phyloP scores from a whole-genome alignment of 768 basidiomycete species.

The Mycena vitilis region DNA sequence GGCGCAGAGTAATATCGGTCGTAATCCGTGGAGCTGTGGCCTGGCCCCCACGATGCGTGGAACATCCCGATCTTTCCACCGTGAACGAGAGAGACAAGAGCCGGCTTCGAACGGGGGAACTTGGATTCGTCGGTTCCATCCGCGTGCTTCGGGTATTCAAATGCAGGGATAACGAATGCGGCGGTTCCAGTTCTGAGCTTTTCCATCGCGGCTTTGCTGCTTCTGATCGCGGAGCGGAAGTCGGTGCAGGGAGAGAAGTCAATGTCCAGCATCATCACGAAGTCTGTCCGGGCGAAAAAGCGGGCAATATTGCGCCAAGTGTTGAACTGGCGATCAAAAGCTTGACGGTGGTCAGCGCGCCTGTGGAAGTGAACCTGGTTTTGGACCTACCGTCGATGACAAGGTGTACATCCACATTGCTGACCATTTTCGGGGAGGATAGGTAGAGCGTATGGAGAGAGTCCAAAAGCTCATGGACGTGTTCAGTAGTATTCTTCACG shows the following conservation, averaged over 20 bases:
- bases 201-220: slow-evolving; percentile 52
- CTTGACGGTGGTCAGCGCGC: slow-evolving; percentile 30
- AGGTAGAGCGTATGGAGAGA: slow-evolving; percentile 76
- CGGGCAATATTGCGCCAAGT: slow-evolving; percentile 91
- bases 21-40: slow-evolving; percentile 88
- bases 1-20: slow-evolving; percentile 68
- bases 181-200: slow-evolving; percentile 68
- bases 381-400: slow-evolving; percentile 65
- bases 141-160: slow-evolving; percentile 77
- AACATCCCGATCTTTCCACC: slow-evolving; percentile 76
- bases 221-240: slow-evolving; percentile 70
- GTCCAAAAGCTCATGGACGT: slow-evolving; percentile 63
- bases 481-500: slow-evolving; percentile 63
- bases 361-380: background rate
- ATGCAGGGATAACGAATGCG: slow-evolving; percentile 87
- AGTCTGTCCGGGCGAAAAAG: slow-evolving; percentile 84
- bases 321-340: slow-evolving; percentile 88
- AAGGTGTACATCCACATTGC: slow-evolving; percentile 86
- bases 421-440: slow-evolving; percentile 72
- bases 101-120: slow-evolving; percentile 77
- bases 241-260: slow-evolving; percentile 90
- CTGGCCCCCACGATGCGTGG: slow-evolving; percentile 80
- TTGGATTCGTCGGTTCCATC: slow-evolving; percentile 68
- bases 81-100: slow-evolving; percentile 69
- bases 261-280: slow-evolving; percentile 92